A percentile compares a stretch with the other conserved stretches of the same genome.
Evolutionary conservation across 75 land plant genomes (phyloP).

Genomic region (Pinus taeda): DNA sequence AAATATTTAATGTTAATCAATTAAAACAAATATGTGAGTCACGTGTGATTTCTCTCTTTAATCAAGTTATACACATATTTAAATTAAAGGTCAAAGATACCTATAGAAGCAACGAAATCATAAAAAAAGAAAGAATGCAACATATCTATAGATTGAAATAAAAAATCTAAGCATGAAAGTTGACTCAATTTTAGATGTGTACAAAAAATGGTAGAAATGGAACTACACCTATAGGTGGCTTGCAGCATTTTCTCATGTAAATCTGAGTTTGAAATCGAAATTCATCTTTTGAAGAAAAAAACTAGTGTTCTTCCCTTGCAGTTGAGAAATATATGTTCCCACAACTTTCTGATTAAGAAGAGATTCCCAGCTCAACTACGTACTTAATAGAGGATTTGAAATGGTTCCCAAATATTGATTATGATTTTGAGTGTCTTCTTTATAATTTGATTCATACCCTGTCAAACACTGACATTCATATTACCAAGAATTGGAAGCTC

Average conservation of each 20-base stretch:
- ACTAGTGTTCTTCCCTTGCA: not conserved
- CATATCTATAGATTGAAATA: not conserved
- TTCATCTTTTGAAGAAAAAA: constrained; percentile 2
- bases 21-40: not conserved
- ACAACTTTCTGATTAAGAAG: not conserved
- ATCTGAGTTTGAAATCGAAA: constrained; percentile 1
- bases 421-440: not conserved
- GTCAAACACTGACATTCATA: not conserved
- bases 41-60: not conserved
- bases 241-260: constrained; percentile 92
- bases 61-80: not conserved
- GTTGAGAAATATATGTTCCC: not conserved
- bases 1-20: not conserved
- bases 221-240: constrained; percentile 84
- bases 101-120: not conserved
- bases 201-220: not conserved
- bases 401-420: not conserved
- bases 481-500: not conserved
- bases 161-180: not conserved
- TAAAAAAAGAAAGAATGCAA: not conserved
- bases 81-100: not conserved
- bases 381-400: not conserved
- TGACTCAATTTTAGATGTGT: not conserved
- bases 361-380: not conserved
- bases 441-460: not conserved